These are phyloP conservation scores for Verticillium nonalfalfae DNA, from an alignment of 2,329 filamentous ascomycete genomes.

Conservation along the genomic window DNA sequence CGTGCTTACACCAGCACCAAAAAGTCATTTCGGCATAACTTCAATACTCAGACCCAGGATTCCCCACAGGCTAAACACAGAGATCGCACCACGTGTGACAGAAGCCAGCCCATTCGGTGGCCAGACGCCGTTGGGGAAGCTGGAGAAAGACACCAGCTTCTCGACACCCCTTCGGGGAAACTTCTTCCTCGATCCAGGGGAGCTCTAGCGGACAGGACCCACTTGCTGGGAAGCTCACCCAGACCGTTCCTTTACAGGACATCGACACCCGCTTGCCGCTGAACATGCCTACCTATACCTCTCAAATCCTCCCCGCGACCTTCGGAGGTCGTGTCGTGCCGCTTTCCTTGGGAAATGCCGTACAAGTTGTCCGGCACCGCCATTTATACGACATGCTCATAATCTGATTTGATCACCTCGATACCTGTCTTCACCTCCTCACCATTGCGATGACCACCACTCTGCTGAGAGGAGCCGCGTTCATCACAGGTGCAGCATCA, in stretches of 20 bases:
- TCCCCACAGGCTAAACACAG: too few relatives aligned
- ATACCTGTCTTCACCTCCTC: neutral
- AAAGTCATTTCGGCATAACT: too few relatives aligned
- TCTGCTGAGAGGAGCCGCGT: conserved; percentile 36
- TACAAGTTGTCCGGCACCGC: neutral
- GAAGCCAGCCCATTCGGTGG: too few relatives aligned
- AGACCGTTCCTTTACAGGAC: neutral
- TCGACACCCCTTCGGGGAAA: neutral
- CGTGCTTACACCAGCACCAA: neutral
- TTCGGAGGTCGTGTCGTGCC: neutral
- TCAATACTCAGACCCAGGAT: too few relatives aligned
- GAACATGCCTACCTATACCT: neutral
- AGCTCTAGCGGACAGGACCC: neutral
- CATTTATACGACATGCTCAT: neutral
- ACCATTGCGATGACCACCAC: conserved; percentile 23
- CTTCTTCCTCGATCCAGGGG: neutral
- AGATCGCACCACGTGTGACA: too few relatives aligned
- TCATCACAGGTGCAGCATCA: conserved; percentile 40
- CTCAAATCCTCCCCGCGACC: neutral
- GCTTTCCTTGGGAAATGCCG: neutral
- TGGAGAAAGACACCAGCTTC: neutral
- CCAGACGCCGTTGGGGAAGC: neutral
- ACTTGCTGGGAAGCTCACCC: neutral
- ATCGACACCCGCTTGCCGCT: neutral
- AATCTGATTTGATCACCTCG: neutral